Base-by-base conservation (phyloP, 1,284 basidiomycete genomes). In the Polyporus tsugae region DNA sequence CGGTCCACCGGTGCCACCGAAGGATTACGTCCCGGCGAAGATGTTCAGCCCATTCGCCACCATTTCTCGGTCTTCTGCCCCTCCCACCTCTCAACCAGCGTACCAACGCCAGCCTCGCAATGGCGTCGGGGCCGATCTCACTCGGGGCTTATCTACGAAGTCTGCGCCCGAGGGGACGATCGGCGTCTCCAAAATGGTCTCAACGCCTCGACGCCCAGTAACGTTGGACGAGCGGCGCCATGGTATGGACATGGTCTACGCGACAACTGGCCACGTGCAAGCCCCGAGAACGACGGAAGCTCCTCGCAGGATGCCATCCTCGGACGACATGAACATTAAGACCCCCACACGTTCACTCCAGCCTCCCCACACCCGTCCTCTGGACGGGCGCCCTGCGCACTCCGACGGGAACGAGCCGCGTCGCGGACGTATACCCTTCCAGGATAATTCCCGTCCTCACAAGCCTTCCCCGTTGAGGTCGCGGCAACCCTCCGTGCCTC, bases 301-400 rank as follows among this genome's bases (percentile, higher is more conserved):
- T 29, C 52, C 70, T 39, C 64, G 64, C 41, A 62, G 66, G 42
- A 66, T 60, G n/a, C 64, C 68, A 10, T 72, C 70, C 13, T 55
- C 64, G 19, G 66, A 64, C 13, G 64, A 68, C 53, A 61, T 62
- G 29, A 52, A 46, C 44, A 62, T 61, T n/a, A n/a, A 39, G 17
- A n/a, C 58, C n/a, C n/a, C 58, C 36, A 60, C 38, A 38, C 38
- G 38, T 38, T 19, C 9, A 5, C 55, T 17, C 55, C 35, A 22
- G 19, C 55, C 22, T 19, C 13, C 19, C 35, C 35, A 17, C 19
- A 11, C 55, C 0, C 62, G 66, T 9, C 42, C 44, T 11, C 63
- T 62, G 57, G 63, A 69, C 33, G 13, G 53, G 55, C 66, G 70
- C 17, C 25, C 9, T n/a, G 33, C 22, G 6, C 29, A 55, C 2